Conservation (phyloP, 1,284 basidiomycete genomes). For the Sporisorium scitamineum region DNA sequence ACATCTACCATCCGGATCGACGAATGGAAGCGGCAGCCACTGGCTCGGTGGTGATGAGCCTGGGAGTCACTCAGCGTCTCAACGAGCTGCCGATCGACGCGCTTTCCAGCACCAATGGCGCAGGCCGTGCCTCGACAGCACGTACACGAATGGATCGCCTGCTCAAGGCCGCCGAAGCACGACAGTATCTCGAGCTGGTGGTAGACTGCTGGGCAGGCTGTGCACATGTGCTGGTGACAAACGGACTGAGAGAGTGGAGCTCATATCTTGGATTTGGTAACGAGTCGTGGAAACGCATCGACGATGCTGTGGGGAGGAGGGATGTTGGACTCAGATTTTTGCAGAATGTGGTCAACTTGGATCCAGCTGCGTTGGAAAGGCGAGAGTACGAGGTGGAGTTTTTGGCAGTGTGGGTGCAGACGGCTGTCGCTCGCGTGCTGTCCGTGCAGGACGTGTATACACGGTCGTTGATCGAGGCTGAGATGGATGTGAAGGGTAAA, state of each 20-base stretch:
- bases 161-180: constrained; percentile 62
- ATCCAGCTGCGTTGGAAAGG: constrained; percentile 71
- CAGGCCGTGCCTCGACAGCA: constrained; percentile 2
- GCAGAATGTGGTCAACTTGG: constrained; percentile 76
- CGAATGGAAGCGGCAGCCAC: constrained; percentile 21
- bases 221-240: constrained; percentile 77
- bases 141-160: constrained; percentile 33
- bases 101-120: background rate
- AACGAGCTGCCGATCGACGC: constrained; percentile 11
- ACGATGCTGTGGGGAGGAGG: constrained; percentile 74
- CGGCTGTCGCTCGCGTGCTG: constrained; percentile 45
- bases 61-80: constrained; percentile 35
- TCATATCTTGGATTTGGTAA: constrained; percentile 75
- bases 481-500: background rate
- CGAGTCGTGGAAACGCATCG: constrained; percentile 76
- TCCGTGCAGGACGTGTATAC: constrained; percentile 56
- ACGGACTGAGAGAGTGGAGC: constrained; percentile 77
- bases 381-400: constrained; percentile 47
- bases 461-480: constrained; percentile 17
- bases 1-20: constrained; percentile 70
- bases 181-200: constrained; percentile 73
- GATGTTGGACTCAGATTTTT: constrained; percentile 80
- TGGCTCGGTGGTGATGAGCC: constrained; percentile 41
- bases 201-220: constrained; percentile 84
- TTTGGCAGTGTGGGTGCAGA: constrained; percentile 57